phyloP scores from a whole-genome alignment of 805 yeast genomes.

The Diddensiella caesifluorescens region DNA sequence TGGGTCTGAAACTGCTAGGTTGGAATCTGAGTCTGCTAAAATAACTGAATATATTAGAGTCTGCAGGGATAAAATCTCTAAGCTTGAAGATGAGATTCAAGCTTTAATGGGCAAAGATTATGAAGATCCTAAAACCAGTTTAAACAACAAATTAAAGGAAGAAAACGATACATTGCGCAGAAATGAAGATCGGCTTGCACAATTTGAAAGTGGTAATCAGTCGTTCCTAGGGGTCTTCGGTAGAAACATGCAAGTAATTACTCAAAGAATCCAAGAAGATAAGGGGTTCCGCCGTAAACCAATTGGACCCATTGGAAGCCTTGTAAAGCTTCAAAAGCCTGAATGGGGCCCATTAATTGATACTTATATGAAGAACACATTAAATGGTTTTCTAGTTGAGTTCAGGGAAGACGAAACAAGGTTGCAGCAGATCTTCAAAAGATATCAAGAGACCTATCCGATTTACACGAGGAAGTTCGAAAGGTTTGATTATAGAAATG shows the following conservation, averaged over 20 bases:
- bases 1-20: conserved; percentile 2
- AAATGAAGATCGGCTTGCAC: neutral
- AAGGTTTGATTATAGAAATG: conserved; percentile 45
- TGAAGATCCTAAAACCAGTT: neutral
- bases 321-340: conserved; percentile 50
- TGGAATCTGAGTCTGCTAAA: neutral
- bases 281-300: conserved; percentile 45
- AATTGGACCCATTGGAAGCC: conserved; percentile 74
- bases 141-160: neutral
- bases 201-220: neutral
- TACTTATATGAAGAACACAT: conserved; percentile 41
- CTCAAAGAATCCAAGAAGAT: conserved; percentile 38
- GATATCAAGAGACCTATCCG: conserved; percentile 26
- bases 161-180: neutral
- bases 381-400: conserved; percentile 64
- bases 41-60: neutral
- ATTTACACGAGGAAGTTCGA: conserved; percentile 52
- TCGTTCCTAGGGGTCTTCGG: conserved; percentile 47
- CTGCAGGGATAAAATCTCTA: conserved; percentile 19
- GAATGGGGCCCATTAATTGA: conserved; percentile 63
- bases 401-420: conserved; percentile 51
- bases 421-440: conserved; percentile 21
- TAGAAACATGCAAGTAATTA: conserved; percentile 36
- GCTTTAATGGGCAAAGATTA: conserved; percentile 10
- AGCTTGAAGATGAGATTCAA: conserved; percentile 28